These are phyloP conservation scores for Podospora pseudocomata DNA, from an alignment of 495 filamentous ascomycete species.

Conservation along the genomic window DNA sequence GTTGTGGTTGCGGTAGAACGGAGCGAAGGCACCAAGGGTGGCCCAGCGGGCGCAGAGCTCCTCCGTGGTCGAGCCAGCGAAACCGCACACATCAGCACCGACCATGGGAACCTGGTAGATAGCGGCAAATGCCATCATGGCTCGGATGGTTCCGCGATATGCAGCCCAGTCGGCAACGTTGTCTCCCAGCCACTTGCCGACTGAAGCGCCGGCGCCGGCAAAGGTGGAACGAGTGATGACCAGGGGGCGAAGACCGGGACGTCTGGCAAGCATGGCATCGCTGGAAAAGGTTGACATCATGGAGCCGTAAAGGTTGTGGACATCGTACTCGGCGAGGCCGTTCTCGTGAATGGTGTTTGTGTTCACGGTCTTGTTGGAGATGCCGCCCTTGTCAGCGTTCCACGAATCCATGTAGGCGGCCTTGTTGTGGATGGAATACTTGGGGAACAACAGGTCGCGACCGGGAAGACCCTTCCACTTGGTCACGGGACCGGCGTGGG, in stretches of 20 bases:
- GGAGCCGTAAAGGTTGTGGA: slow-evolving; percentile 80
- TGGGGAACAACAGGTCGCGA: slow-evolving; percentile 65
- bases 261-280: slow-evolving; percentile 64
- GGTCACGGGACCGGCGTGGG: not conserved
- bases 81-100: slow-evolving; percentile 80
- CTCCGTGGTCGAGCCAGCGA: slow-evolving; percentile 66
- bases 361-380: slow-evolving; percentile 70
- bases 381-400: slow-evolving; percentile 52
- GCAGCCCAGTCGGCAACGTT: slow-evolving; percentile 71
- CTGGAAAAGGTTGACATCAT: slow-evolving; percentile 76
- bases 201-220: slow-evolving; percentile 69
- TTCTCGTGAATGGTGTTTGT: slow-evolving; percentile 73
- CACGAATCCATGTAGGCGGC: slow-evolving; percentile 44
- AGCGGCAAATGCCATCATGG: slow-evolving; percentile 68
- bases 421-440: slow-evolving; percentile 72
- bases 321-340: slow-evolving; percentile 69
- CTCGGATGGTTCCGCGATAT: slow-evolving; percentile 65
- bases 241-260: slow-evolving; percentile 64
- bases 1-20: slow-evolving; percentile 85
- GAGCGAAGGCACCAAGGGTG: slow-evolving; percentile 71
- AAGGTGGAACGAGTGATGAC: slow-evolving; percentile 85
- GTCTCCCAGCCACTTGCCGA: slow-evolving; percentile 88
- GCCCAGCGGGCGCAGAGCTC: slow-evolving; percentile 82
- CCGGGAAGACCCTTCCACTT: slow-evolving; percentile 55
- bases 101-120: slow-evolving; percentile 85